A percentile compares a stretch with the other conserved stretches of the same genome.
Conservation (phyloP, 2,329 filamentous ascomycete species). For the Nannizziopsis barbatae region DNA sequence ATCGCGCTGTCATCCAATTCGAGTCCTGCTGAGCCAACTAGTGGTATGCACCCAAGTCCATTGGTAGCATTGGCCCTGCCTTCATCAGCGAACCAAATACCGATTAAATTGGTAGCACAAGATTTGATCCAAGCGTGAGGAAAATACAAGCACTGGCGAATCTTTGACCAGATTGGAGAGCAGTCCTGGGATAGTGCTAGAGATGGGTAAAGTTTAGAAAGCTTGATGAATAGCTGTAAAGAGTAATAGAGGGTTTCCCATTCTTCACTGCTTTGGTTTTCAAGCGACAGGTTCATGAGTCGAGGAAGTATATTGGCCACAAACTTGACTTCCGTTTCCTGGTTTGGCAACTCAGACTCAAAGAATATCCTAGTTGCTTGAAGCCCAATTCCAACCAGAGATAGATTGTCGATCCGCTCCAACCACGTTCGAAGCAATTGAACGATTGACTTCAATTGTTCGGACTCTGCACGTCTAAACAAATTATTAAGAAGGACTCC, state of each 20-base stretch:
- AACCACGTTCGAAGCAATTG: conserved; percentile 63
- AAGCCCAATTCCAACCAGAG: conserved; percentile 61
- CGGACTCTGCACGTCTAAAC: conserved; percentile 65
- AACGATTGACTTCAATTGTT: conserved; percentile 60
- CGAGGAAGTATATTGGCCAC: conserved; percentile 44
- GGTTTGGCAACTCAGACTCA: conserved; percentile 53
- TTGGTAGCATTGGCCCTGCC: conserved; percentile 49
- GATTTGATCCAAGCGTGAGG: conserved; percentile 64
- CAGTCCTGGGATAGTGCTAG: conserved; percentile 51
- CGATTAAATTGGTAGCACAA: conserved; percentile 61
- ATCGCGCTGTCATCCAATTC: conserved; percentile 55
- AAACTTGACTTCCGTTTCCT: conserved; percentile 56
- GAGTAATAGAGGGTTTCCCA: conserved; percentile 66
- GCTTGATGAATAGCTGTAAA: conserved; percentile 55
- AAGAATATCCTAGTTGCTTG: conserved; percentile 78
- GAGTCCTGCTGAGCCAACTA: conserved; percentile 62
- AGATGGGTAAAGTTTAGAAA: conserved; percentile 56
- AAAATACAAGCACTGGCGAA: conserved; percentile 60
- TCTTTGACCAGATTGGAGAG: conserved; percentile 57
- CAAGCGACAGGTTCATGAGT: conserved; percentile 44
- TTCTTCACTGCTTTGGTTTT: conserved; percentile 40
- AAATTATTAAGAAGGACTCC: conserved; percentile 67
- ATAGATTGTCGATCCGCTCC: conserved; percentile 58
- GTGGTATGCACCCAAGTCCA: conserved; percentile 46
- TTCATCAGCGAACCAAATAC: conserved; percentile 69